These are phyloP conservation scores for Monosporascus cannonballus DNA, from an alignment of 2,329 filamentous ascomycete genomes.

Conservation along the genomic window DNA sequence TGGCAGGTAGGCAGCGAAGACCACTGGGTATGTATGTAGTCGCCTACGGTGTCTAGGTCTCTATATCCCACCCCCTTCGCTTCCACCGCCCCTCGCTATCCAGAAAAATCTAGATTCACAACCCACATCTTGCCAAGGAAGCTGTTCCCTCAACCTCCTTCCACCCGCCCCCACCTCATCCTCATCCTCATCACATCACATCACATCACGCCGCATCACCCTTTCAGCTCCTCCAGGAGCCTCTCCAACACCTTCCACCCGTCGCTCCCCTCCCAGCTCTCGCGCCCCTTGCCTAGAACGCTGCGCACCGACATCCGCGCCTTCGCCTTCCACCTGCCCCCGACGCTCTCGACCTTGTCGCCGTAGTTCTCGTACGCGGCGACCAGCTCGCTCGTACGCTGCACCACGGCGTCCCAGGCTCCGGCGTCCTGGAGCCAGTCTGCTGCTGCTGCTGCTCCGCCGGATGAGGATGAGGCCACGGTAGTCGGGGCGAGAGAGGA, in stretches of 20 bases:
- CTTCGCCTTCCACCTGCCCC: slow-evolving; percentile 82
- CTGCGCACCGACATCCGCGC: slow-evolving; percentile 77
- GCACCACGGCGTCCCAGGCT: slow-evolving; percentile 67
- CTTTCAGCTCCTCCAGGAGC: slow-evolving; percentile 45
- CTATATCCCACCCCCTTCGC: no score
- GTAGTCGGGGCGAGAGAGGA: slow-evolving; percentile 52
- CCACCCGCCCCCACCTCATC: no score
- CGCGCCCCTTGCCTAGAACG: slow-evolving; percentile 75
- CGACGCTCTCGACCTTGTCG: slow-evolving; percentile 58
- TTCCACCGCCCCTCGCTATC: no score
- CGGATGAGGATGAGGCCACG: slow-evolving; percentile 38
- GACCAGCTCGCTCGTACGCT: slow-evolving; percentile 74
- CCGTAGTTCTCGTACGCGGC: slow-evolving; percentile 79
- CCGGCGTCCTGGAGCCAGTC: slow-evolving; percentile 52
- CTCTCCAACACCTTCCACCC: slow-evolving; percentile 59
- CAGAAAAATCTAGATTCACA: no score
- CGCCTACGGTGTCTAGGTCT: no score
- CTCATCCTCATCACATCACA: slow-evolving; percentile 3
- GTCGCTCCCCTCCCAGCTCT: slow-evolving; percentile 71
- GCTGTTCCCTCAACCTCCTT: no score
- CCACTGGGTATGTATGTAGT: no score
- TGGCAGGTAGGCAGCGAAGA: no score
- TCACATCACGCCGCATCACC: slow-evolving; percentile 1
- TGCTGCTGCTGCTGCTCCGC: slow-evolving; percentile 10
- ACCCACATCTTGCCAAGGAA: no score